Conservation (phyloP, 352 stramenopile species). For the Pythium plurisporium region DNA sequence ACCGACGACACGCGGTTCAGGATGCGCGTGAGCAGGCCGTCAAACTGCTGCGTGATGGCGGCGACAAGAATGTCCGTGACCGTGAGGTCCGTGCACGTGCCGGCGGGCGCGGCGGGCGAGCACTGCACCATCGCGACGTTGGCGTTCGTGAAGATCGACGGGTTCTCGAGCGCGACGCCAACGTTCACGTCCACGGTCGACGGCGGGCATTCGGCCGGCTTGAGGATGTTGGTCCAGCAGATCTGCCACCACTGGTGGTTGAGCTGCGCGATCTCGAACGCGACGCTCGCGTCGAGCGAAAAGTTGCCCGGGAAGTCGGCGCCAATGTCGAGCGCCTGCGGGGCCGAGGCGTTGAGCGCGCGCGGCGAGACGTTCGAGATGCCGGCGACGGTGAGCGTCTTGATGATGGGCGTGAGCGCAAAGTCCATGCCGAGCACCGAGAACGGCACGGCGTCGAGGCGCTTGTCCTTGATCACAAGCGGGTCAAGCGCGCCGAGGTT, state of each 20-base stretch:
- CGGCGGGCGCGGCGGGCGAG: conserved; percentile 20
- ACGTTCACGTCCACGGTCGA: conserved; percentile 35
- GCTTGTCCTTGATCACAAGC: conserved; percentile 33
- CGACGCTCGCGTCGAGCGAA: conserved; percentile 31
- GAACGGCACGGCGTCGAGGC: conserved; percentile 37
- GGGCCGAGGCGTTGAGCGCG: conserved; percentile 42
- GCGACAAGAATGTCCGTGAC: conserved; percentile 38
- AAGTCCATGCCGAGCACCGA: conserved; percentile 51
- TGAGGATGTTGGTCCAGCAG: conserved; percentile 51
- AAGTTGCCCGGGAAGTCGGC: conserved; percentile 40
- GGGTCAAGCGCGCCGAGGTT: conserved; percentile 33
- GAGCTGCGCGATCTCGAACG: conserved; percentile 45
- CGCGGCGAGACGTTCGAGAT: conserved; percentile 41
- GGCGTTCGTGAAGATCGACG: conserved; percentile 27
- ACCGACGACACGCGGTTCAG: conserved; percentile 31
- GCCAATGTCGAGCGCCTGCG: conserved; percentile 35
- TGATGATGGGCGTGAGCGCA: conserved; percentile 43
- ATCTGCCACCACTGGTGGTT: conserved; percentile 62
- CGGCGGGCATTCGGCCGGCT: conserved; percentile 40
- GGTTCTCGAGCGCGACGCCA: conserved; percentile 33
- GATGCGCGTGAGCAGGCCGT: conserved; percentile 22
- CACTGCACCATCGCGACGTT: conserved; percentile 38
- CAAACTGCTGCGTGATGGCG: conserved; percentile 31
- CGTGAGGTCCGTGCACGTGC: conserved; percentile 45
- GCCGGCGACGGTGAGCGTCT: conserved; percentile 38